These are phyloP conservation scores for Ogataea hybrid DNA, from an alignment of 1,139 yeast genomes.

Conservation along the genomic window DNA sequence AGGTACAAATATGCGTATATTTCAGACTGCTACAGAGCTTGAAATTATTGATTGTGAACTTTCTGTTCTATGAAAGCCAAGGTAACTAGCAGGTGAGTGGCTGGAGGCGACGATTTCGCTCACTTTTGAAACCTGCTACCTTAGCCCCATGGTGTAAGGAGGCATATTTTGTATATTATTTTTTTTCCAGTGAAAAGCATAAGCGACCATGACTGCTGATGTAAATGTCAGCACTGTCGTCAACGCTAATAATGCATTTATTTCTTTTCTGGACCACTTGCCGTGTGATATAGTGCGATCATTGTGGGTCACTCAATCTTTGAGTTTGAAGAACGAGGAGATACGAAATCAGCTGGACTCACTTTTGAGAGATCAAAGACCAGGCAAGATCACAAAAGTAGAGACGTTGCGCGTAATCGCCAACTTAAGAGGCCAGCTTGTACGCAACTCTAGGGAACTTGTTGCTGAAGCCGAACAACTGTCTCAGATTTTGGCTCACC, in stretches of 20 bases:
- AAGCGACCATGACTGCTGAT: constrained; percentile 1
- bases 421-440: constrained; percentile 8
- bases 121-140: too few relatives aligned
- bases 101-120: too few relatives aligned
- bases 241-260: constrained; percentile 32
- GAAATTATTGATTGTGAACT: too few relatives aligned
- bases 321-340: constrained; percentile 33
- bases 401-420: constrained; percentile 4
- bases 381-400: background rate
- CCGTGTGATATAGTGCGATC: constrained; percentile 49
- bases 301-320: constrained; percentile 44
- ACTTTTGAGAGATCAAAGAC: constrained; percentile 4
- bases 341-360: constrained; percentile 14
- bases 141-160: too few relatives aligned
- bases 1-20: too few relatives aligned
- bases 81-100: too few relatives aligned
- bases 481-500: constrained; percentile 18
- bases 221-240: constrained; percentile 22
- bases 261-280: constrained; percentile 42
- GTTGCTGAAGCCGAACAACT: constrained; percentile 27
- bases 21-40: too few relatives aligned
- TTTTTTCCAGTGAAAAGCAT: background rate
- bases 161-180: too few relatives aligned
- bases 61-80: too few relatives aligned
- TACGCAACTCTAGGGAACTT: constrained; percentile 22